Conservation (phyloP, 1,139 yeast species). For the Debaryomyces coudertii region DNA sequence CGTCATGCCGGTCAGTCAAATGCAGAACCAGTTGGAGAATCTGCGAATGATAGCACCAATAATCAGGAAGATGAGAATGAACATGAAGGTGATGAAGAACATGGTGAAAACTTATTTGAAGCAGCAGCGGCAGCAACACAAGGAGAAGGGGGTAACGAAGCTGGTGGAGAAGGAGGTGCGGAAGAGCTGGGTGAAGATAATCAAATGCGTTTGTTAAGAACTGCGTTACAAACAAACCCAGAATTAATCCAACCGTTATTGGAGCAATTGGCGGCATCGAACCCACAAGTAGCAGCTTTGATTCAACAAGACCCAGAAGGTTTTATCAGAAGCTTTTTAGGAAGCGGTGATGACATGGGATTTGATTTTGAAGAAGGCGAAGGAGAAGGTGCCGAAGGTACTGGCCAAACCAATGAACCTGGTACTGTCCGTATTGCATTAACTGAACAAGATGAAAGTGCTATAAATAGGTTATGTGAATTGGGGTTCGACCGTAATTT, state of each 20-base stretch:
- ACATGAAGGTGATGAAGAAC: slow-evolving; percentile 27
- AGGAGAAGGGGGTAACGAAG: slow-evolving; percentile 33
- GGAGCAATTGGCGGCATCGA: slow-evolving; percentile 79
- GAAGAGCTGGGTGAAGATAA: slow-evolving; percentile 47
- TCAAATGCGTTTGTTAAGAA: slow-evolving; percentile 68
- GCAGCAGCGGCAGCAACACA: slow-evolving; percentile 60
- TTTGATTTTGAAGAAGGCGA: slow-evolving; percentile 44
- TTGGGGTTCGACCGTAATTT: slow-evolving; percentile 88
- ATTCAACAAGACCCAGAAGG: slow-evolving; percentile 88
- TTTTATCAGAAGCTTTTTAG: slow-evolving; percentile 71
- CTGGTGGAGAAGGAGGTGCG: slow-evolving; percentile 27
- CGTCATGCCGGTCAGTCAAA: slow-evolving; percentile 26
- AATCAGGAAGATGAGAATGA: slow-evolving; percentile 27
- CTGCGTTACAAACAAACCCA: slow-evolving; percentile 83
- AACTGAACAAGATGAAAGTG: slow-evolving; percentile 83
- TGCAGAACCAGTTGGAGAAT: slow-evolving; percentile 27
- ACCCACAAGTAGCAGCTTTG: slow-evolving; percentile 84
- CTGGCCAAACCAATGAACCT: slow-evolving; percentile 36
- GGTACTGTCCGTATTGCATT: slow-evolving; percentile 61
- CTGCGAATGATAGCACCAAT: slow-evolving; percentile 22
- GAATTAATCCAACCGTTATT: slow-evolving; percentile 84
- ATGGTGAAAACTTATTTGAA: slow-evolving; percentile 62
- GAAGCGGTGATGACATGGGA: slow-evolving; percentile 53
- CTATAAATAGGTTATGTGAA: slow-evolving; percentile 85
- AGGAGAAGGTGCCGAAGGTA: slow-evolving; percentile 38